These are phyloP conservation scores for Ormosia semicastrata DNA, from an alignment of 306 rosid genomes.

Conservation along the genomic window DNA sequence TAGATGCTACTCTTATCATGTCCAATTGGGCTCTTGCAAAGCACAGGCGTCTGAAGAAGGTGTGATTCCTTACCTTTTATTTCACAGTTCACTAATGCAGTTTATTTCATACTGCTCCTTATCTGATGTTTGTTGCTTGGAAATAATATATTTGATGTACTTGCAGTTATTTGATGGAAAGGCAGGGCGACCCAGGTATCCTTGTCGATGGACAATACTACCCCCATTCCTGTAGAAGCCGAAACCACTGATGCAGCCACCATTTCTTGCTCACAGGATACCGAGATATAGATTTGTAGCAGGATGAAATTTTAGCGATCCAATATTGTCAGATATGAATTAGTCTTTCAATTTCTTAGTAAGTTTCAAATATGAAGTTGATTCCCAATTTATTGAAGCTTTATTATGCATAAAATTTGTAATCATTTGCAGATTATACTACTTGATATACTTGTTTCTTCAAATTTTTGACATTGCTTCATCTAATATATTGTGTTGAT, in stretches of 20 bases:
- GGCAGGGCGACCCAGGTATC: conserved; percentile 87
- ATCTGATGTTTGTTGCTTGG: neutral
- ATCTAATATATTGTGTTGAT: neutral
- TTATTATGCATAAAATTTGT: conserved; percentile 22
- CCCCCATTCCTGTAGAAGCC: conserved; percentile 86
- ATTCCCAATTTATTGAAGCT: neutral
- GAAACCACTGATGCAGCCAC: conserved; percentile 13
- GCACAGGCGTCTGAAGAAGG: conserved; percentile 96
- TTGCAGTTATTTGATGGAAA: conserved; percentile 93
- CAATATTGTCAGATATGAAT: conserved; percentile 17
- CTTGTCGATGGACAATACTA: conserved; percentile 88
- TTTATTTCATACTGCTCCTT: neutral
- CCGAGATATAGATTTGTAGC: conserved; percentile 27
- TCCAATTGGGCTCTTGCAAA: conserved; percentile 96
- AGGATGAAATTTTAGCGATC: conserved; percentile 21
- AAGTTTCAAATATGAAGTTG: conserved; percentile 23
- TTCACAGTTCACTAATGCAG: neutral
- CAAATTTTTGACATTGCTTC: too few species aligned
- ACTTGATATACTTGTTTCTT: neutral
- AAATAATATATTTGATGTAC: neutral
- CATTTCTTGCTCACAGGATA: neutral
- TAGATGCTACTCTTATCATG: conserved; percentile 84
- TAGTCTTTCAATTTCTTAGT: conserved; percentile 14
- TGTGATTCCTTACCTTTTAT: conserved; percentile 25
- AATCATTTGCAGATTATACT: conserved; percentile 1